These are phyloP conservation scores for Penicillium pulvis DNA, from an alignment of 495 filamentous ascomycete species.

Conservation along the genomic window DNA sequence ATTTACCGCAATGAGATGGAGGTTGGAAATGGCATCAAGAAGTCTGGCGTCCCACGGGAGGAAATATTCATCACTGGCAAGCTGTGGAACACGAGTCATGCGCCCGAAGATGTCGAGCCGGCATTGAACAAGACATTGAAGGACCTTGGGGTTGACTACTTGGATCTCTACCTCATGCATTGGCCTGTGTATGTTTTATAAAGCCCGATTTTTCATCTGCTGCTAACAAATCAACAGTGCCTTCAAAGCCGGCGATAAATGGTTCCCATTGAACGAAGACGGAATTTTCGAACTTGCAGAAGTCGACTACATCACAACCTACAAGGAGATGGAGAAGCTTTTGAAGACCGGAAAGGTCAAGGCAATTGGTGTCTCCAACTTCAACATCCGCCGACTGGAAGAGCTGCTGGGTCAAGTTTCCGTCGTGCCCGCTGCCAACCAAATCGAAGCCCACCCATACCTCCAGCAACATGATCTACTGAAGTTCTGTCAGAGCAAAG, in stretches of 20 bases:
- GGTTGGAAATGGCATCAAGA: conserved; percentile 62
- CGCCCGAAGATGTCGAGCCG: conserved; percentile 36
- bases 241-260: conserved; percentile 32
- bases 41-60: conserved; percentile 58
- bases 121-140: conserved; percentile 54
- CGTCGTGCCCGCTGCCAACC: conserved; percentile 56
- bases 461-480: conserved; percentile 55
- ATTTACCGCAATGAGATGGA: conserved; percentile 71
- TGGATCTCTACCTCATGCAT: conserved; percentile 73
- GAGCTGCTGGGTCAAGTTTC: conserved; percentile 37
- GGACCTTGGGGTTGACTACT: conserved; percentile 64
- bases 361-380: conserved; percentile 63
- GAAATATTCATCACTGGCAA: conserved; percentile 78
- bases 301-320: conserved; percentile 57
- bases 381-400: conserved; percentile 48
- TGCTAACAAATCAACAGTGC: conserved; percentile 14
- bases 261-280: conserved; percentile 45
- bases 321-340: conserved; percentile 64
- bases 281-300: conserved; percentile 38
- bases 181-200: conserved; percentile 48
- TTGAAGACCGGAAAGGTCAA: conserved; percentile 57
- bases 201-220: not conserved
- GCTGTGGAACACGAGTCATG: conserved; percentile 49
- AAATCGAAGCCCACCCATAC: conserved; percentile 67
- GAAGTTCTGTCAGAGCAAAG: conserved; percentile 47